phyloP scores from a whole-genome alignment of 768 basidiomycete genomes.

The Tricholoma matsutake region DNA sequence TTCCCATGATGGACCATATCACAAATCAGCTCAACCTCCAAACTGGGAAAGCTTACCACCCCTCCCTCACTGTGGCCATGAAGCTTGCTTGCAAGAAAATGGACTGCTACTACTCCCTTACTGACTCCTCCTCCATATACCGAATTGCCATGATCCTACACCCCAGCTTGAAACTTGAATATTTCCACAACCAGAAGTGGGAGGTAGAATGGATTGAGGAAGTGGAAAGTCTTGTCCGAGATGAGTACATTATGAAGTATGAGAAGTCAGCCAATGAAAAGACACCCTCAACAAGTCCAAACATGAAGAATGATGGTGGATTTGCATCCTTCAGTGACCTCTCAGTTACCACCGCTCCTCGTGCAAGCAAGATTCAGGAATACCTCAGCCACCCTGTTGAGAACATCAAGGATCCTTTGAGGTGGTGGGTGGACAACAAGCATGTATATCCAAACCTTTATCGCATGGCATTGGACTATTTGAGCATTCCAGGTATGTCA shows the following conservation, averaged over 20 bases:
- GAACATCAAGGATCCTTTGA: too few relatives aligned
- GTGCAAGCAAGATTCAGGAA: slow-evolving; percentile 15
- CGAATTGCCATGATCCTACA: slow-evolving; percentile 18
- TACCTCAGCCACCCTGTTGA: too few relatives aligned
- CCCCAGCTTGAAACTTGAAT: slow-evolving; percentile 25
- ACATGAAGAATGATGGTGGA: neutral
- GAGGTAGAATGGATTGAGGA: slow-evolving; percentile 21
- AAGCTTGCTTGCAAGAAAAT: slow-evolving; percentile 17
- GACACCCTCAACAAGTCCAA: neutral
- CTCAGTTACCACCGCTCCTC: neutral
- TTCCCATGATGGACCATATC: slow-evolving; percentile 19
- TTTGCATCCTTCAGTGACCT: too few relatives aligned
- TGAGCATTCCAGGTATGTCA: too few relatives aligned
- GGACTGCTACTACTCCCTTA: slow-evolving; percentile 24
- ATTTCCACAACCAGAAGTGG: slow-evolving; percentile 26
- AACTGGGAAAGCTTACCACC: slow-evolving; percentile 3
- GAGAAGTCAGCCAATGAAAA: neutral
- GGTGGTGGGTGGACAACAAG: too few relatives aligned
- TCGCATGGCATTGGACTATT: too few relatives aligned
- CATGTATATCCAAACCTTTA: too few relatives aligned
- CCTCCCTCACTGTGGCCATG: slow-evolving; percentile 9
- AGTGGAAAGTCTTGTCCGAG: slow-evolving; percentile 6
- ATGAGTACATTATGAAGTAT: neutral
- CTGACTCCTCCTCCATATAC: slow-evolving; percentile 23
- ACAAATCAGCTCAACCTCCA: slow-evolving; percentile 27